These are phyloP conservation scores for Aspergillus brunneoviolaceus DNA, from an alignment of 2,329 filamentous ascomycete species.

Conservation along the genomic window DNA sequence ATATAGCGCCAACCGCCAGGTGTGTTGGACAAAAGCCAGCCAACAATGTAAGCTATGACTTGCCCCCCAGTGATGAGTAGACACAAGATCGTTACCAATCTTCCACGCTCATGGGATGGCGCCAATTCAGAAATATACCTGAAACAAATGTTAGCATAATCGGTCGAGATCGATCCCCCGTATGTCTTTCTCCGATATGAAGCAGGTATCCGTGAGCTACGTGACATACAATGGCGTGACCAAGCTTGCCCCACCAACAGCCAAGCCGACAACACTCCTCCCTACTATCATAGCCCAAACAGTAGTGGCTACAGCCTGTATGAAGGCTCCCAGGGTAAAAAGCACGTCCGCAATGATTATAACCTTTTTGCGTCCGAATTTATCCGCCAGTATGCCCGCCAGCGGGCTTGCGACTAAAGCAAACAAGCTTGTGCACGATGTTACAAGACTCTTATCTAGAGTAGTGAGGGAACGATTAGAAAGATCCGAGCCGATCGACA, in stretches of 20 bases:
- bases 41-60: constrained; percentile 81
- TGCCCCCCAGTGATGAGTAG: constrained; percentile 86
- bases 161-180: background rate
- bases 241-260: constrained; percentile 60
- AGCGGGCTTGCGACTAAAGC: constrained; percentile 58
- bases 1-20: constrained; percentile 81
- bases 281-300: constrained; percentile 50
- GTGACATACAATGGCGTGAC: constrained; percentile 67
- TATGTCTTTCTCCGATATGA: background rate
- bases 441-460: constrained; percentile 59
- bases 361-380: constrained; percentile 47
- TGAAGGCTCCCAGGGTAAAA: constrained; percentile 46
- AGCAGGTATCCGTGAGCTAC: background rate
- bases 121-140: constrained; percentile 82
- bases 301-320: constrained; percentile 41
- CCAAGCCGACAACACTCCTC: constrained; percentile 48
- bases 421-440: constrained; percentile 57
- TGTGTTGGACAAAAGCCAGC: constrained; percentile 68
- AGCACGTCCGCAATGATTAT: constrained; percentile 49
- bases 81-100: constrained; percentile 77
- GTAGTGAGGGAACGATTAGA: constrained; percentile 52
- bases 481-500: constrained; percentile 56
- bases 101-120: constrained; percentile 71
- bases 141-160: background rate
- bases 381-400: constrained; percentile 54